Evolutionary conservation across 2,329 filamentous ascomycete genomes (phyloP).

Genomic region (Fusarium heterosporum): DNA sequence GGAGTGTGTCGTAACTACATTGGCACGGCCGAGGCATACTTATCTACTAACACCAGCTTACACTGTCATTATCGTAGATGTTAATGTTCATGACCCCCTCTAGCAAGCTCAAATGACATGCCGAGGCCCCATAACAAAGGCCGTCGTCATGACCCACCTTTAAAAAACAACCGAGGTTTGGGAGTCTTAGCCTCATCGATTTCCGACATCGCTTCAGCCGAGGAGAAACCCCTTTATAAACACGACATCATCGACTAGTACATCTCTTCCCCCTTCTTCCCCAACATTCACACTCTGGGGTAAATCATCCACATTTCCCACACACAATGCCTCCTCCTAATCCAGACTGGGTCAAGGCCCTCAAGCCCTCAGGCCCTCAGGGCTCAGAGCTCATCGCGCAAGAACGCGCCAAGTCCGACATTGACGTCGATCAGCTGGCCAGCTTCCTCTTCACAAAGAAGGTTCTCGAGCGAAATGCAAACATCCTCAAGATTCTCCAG

Average conservation of each 20-base stretch:
- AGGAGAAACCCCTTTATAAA: slow-evolving; percentile 8
- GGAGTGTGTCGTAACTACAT: too few species aligned
- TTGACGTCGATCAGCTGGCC: slow-evolving; percentile 75
- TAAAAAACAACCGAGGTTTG: slow-evolving; percentile 23
- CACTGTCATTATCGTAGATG: background rate
- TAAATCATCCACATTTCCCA: background rate
- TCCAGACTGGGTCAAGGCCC: slow-evolving; percentile 52
- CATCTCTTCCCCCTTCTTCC: background rate
- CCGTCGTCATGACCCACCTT: slow-evolving; percentile 26
- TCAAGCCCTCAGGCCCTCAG: slow-evolving; percentile 67
- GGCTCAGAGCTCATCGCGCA: slow-evolving; percentile 75
- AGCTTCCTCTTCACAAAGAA: slow-evolving; percentile 77
- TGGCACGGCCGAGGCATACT: too few species aligned
- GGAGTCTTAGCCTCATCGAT: slow-evolving; percentile 33
- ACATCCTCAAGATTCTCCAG: slow-evolving; percentile 73
- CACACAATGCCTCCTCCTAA: slow-evolving; percentile 46
- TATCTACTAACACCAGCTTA: too few species aligned
- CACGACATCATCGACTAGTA: background rate
- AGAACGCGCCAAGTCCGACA: slow-evolving; percentile 74
- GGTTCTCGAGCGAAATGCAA: slow-evolving; percentile 68
- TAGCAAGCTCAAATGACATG: background rate
- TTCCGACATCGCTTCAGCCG: slow-evolving; percentile 32
- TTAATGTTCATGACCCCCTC: background rate
- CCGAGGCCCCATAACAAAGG: slow-evolving; percentile 10
- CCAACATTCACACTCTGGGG: slow-evolving; percentile 5